Evolutionary conservation across 805 yeast species (phyloP).

Genomic region (Kodamaea nitidulidarum): DNA sequence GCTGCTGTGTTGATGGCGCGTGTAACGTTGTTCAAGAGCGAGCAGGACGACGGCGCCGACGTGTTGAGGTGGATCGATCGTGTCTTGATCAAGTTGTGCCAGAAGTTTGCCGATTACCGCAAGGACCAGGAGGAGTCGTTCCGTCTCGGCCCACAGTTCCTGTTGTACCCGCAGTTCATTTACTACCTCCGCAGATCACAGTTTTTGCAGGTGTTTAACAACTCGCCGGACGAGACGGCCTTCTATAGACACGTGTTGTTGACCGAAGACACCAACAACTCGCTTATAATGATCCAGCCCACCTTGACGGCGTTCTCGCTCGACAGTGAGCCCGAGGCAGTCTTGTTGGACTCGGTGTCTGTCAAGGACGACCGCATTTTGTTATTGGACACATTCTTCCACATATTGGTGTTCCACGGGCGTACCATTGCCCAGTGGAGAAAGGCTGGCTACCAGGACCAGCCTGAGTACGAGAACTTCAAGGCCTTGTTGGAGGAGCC

Average conservation of each 20-base stretch:
- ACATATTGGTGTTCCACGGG: constrained; percentile 92
- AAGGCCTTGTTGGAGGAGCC: constrained; percentile 85
- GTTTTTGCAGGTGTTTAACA: constrained; percentile 91
- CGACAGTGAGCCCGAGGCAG: constrained; percentile 81
- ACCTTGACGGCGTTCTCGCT: constrained; percentile 82
- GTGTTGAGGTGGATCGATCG: constrained; percentile 93
- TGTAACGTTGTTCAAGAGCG: constrained; percentile 78
- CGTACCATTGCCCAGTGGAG: constrained; percentile 95
- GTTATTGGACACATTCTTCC: constrained; percentile 93
- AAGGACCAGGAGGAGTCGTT: constrained; percentile 82
- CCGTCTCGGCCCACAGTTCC: constrained; percentile 76
- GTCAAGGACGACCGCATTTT: constrained; percentile 84
- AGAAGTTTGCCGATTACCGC: constrained; percentile 88
- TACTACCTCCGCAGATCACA: constrained; percentile 95
- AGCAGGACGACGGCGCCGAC: constrained; percentile 84
- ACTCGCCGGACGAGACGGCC: constrained; percentile 98
- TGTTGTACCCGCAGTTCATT: constrained; percentile 91
- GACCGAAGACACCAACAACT: constrained; percentile 88
- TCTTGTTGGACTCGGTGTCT: constrained; percentile 87
- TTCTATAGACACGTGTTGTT: constrained; percentile 90
- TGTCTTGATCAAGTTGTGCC: constrained; percentile 83
- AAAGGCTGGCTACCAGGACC: constrained; percentile 89
- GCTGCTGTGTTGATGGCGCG: constrained; percentile 94
- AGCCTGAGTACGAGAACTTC: constrained; percentile 84
- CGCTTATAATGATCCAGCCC: constrained; percentile 96